Evolutionary conservation across 1,284 basidiomycete genomes (phyloP).

Genomic region (Cerrena zonata): DNA sequence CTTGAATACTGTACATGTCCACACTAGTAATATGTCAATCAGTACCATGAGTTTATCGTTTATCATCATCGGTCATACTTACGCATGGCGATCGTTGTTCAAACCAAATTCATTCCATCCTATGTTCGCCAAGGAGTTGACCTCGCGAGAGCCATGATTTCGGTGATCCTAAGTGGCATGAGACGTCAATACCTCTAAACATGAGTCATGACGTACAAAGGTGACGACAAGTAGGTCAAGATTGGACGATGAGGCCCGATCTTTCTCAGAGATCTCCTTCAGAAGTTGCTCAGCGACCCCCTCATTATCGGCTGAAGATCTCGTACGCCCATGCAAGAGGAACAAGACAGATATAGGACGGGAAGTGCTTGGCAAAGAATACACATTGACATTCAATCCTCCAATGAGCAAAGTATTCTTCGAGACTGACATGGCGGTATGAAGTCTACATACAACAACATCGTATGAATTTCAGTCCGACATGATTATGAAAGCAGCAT

Average conservation of each 20-base stretch:
- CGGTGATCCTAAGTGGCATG: slow-evolving; percentile 58
- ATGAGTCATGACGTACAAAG: slow-evolving; percentile 37
- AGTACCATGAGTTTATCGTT: too few species aligned
- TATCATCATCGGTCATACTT: slow-evolving; percentile 25
- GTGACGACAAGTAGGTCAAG: slow-evolving; percentile 51
- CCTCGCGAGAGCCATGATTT: slow-evolving; percentile 64
- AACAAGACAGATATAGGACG: slow-evolving; percentile 47
- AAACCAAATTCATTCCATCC: slow-evolving; percentile 45
- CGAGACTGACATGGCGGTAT: slow-evolving; percentile 11
- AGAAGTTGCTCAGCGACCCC: slow-evolving; percentile 26
- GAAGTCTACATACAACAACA: too few species aligned
- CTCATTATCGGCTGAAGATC: slow-evolving; percentile 25
- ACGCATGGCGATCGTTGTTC: slow-evolving; percentile 64
- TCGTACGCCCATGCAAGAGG: slow-evolving; percentile 54
- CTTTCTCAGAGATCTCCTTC: slow-evolving; percentile 22
- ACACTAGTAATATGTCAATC: slow-evolving; percentile 35
- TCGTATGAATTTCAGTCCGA: too few species aligned
- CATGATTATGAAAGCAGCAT: neutral
- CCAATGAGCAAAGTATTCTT: slow-evolving; percentile 36
- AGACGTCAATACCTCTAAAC: neutral
- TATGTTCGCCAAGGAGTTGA: slow-evolving; percentile 48
- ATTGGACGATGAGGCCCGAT: slow-evolving; percentile 8
- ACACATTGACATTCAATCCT: slow-evolving; percentile 42
- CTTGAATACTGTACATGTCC: slow-evolving; percentile 72
- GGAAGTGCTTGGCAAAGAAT: slow-evolving; percentile 22